Percentiles rank a stretch among this genome's conserved stretches.
Evolutionary conservation across 2,329 filamentous ascomycete genomes (phyloP).

Genomic region (Diaporthe citrichinensis): DNA sequence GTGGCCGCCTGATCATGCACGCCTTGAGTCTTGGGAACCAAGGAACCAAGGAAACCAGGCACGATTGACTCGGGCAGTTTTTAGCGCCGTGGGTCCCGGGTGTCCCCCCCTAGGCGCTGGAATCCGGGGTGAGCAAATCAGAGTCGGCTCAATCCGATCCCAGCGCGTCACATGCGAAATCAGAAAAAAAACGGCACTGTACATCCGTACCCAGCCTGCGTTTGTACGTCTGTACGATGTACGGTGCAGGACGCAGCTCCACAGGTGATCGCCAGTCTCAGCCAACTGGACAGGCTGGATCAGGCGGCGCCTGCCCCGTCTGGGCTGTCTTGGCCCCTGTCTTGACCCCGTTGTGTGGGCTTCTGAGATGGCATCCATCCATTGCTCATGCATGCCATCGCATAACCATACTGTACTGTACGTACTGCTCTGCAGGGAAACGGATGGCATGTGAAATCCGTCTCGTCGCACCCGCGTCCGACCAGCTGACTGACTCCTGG

Average conservation of each 20-base stretch:
- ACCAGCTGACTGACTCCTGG: slow-evolving; percentile 9
- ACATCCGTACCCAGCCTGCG: background rate
- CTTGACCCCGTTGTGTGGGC: slow-evolving; percentile 5
- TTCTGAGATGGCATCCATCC: background rate
- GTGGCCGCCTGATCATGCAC: background rate
- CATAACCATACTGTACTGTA: background rate
- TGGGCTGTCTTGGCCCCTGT: slow-evolving; percentile 16
- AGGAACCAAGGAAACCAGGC: background rate
- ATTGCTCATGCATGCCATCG: slow-evolving; percentile 9
- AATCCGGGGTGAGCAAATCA: slow-evolving; percentile 36
- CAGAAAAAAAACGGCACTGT: background rate
- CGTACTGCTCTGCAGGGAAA: background rate
- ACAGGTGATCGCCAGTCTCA: slow-evolving; percentile 13
- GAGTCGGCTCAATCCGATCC: background rate
- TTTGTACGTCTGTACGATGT: background rate
- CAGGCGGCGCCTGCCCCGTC: background rate
- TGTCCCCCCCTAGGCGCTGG: background rate
- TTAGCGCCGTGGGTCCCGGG: slow-evolving; percentile 15
- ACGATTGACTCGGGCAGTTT: slow-evolving; percentile 17
- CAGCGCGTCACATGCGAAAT: slow-evolving; percentile 32
- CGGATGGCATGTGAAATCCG: slow-evolving; percentile 25
- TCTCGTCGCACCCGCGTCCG: background rate
- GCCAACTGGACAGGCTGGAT: slow-evolving; percentile 18
- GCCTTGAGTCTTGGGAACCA: background rate
- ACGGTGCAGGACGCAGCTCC: slow-evolving; percentile 18